A percentile compares a stretch with the other conserved stretches of the same genome.
Conservation (phyloP, 352 stramenopile genomes). For the Phytophthora ohioensis region DNA sequence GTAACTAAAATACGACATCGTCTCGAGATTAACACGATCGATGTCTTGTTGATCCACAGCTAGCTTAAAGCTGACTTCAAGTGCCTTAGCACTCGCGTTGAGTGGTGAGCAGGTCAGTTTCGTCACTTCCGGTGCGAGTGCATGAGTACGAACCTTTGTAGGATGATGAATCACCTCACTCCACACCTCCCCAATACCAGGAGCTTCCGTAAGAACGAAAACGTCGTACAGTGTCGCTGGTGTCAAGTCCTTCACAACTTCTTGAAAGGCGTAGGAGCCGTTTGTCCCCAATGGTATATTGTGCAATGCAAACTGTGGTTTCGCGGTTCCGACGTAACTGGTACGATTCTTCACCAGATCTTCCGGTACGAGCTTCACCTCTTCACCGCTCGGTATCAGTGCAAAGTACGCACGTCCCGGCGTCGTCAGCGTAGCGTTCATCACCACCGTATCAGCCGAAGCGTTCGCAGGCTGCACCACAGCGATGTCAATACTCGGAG, state of each 20-base stretch:
- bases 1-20: constrained; percentile 54
- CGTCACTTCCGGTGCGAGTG: constrained; percentile 55
- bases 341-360: constrained; percentile 45
- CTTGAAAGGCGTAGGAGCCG: constrained; percentile 34
- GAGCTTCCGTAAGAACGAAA: constrained; percentile 62
- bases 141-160: constrained; percentile 59
- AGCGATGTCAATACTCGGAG: constrained; percentile 42
- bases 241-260: constrained; percentile 36
- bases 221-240: constrained; percentile 71
- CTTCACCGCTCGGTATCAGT: constrained; percentile 42
- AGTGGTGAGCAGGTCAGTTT: constrained; percentile 32
- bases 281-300: constrained; percentile 35
- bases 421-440: constrained; percentile 49
- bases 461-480: constrained; percentile 41
- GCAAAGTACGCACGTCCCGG: constrained; percentile 62
- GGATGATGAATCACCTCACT: constrained; percentile 44
- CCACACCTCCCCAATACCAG: constrained; percentile 58
- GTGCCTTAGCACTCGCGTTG: constrained; percentile 51
- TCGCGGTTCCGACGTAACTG: constrained; percentile 6
- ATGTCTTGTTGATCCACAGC: constrained; percentile 56
- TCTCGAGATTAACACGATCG: constrained; percentile 29
- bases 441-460: constrained; percentile 39
- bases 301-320: constrained; percentile 41
- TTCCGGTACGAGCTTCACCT: constrained; percentile 23
- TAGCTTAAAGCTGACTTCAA: constrained; percentile 56